These are phyloP conservation scores for Antrodiella citrinella DNA, from an alignment of 768 basidiomycete species.

Conservation along the genomic window DNA sequence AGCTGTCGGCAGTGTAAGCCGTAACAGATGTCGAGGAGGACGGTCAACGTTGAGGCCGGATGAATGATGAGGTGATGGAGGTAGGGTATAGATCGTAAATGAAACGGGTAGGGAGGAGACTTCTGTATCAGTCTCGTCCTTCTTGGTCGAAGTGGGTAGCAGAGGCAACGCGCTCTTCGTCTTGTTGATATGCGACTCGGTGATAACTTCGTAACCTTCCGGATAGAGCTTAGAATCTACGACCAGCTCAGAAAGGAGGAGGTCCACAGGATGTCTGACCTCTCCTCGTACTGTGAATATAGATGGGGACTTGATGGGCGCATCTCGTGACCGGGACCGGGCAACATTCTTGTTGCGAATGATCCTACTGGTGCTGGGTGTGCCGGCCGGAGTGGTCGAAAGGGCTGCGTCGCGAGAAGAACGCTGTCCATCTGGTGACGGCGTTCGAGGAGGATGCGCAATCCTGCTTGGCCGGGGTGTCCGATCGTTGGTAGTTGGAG, in stretches of 20 bases:
- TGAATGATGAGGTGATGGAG: slow-evolving; percentile 75
- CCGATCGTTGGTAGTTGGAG: slow-evolving; percentile 23
- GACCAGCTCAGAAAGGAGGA: slow-evolving; percentile 71
- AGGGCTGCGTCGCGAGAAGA: not conserved
- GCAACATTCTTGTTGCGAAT: slow-evolving; percentile 8
- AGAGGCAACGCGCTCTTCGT: slow-evolving; percentile 29
- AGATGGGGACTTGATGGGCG: slow-evolving; percentile 30
- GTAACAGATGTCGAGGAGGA: slow-evolving; percentile 63
- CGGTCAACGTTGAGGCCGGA: slow-evolving; percentile 48
- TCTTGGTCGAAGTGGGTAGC: slow-evolving; percentile 16
- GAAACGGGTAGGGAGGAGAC: slow-evolving; percentile 39
- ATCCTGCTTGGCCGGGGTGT: slow-evolving; percentile 36
- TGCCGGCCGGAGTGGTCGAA: slow-evolving; percentile 1
- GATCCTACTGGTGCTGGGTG: slow-evolving; percentile 5
- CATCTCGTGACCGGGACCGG: slow-evolving; percentile 29
- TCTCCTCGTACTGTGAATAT: slow-evolving; percentile 58
- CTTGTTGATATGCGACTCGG: slow-evolving; percentile 38
- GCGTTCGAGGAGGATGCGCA: slow-evolving; percentile 18
- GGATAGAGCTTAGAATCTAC: slow-evolving; percentile 78
- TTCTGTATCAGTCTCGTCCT: not conserved
- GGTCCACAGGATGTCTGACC: slow-evolving; percentile 53
- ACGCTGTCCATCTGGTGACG: not conserved
- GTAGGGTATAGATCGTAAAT: slow-evolving; percentile 64
- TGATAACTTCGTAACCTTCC: slow-evolving; percentile 54
- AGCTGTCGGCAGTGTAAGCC: slow-evolving; percentile 75